Conservation (phyloP, 805 yeast genomes). For the Ogataea allantospora region DNA sequence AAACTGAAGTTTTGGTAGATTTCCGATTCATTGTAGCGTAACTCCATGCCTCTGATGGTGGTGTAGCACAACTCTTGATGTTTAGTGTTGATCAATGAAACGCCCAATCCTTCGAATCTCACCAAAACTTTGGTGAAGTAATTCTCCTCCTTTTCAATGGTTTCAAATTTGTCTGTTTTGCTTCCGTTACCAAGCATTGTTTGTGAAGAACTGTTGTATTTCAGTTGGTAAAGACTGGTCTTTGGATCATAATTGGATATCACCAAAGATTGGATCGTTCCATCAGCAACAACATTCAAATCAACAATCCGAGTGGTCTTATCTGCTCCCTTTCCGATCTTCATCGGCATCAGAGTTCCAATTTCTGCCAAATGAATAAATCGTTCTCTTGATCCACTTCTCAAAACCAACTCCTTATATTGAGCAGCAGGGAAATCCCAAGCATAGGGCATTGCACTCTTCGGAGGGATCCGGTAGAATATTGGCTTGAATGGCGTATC, state of each 20-base stretch:
- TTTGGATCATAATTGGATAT: constrained; percentile 80
- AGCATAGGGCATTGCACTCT: constrained; percentile 95
- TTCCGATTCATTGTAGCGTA: constrained; percentile 80
- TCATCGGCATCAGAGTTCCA: constrained; percentile 86
- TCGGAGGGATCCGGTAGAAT: constrained; percentile 77
- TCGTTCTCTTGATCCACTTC: constrained; percentile 72
- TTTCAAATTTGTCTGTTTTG: constrained; percentile 49
- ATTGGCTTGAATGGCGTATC: constrained; percentile 70
- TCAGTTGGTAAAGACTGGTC: constrained; percentile 67
- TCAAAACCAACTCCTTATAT: constrained; percentile 72
- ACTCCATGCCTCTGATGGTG: constrained; percentile 78
- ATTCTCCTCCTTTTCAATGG: constrained; percentile 52
- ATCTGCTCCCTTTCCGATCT: constrained; percentile 50
- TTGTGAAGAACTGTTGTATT: constrained; percentile 29
- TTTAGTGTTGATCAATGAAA: constrained; percentile 73
- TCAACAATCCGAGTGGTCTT: constrained; percentile 60
- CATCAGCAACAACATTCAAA: constrained; percentile 92
- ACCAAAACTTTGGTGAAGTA: constrained; percentile 54
- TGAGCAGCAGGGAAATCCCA: constrained; percentile 96
- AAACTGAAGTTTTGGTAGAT: constrained; percentile 75
- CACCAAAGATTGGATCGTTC: constrained; percentile 86
- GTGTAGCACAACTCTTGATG: constrained; percentile 78
- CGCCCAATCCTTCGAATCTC: constrained; percentile 79
- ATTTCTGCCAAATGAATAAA: constrained; percentile 87
- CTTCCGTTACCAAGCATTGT: constrained; percentile 28